A percentile compares a stretch with the other conserved stretches of the same genome.
Conservation (phyloP, 2,329 filamentous ascomycete species). For the Juglanconis oblonga region DNA sequence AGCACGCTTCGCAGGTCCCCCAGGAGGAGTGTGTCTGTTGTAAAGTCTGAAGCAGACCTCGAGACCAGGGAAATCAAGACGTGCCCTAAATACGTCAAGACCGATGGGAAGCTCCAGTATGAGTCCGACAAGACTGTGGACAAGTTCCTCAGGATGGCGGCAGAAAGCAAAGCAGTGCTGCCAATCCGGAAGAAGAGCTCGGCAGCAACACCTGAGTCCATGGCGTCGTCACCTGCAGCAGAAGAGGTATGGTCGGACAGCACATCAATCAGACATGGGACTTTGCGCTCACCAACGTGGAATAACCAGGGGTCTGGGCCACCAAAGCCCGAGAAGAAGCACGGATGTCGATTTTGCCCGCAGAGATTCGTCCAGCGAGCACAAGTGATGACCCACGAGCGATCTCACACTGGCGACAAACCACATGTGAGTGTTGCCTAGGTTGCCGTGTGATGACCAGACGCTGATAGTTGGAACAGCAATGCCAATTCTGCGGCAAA, state of each 20-base stretch:
- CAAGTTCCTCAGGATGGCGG: slow-evolving; percentile 10
- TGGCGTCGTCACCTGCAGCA: background rate
- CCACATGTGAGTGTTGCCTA: slow-evolving; percentile 68
- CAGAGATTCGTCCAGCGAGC: slow-evolving; percentile 90
- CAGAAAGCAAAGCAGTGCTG: background rate
- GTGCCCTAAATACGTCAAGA: slow-evolving; percentile 9
- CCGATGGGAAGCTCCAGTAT: slow-evolving; percentile 11
- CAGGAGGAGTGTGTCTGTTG: slow-evolving; percentile 32
- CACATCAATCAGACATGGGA: background rate
- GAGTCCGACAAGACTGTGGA: slow-evolving; percentile 11
- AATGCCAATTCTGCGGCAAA: slow-evolving; percentile 58
- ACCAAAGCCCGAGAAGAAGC: slow-evolving; percentile 55
- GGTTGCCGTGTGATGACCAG: background rate
- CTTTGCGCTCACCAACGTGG: background rate
- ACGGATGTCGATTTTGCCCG: slow-evolving; percentile 68
- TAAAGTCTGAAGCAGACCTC: slow-evolving; percentile 19
- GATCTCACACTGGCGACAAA: slow-evolving; percentile 85
- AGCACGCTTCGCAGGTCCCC: slow-evolving; percentile 30
- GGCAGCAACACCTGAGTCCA: background rate
- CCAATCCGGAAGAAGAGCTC: background rate
- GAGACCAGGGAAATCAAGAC: slow-evolving; percentile 13
- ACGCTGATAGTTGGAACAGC: slow-evolving; percentile 18
- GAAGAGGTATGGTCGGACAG: slow-evolving; percentile 2
- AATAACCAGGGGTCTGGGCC: slow-evolving; percentile 16
- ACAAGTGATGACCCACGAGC: slow-evolving; percentile 84